Conservation (phyloP, 768 basidiomycete species). For the Clathrus columnatus region DNA sequence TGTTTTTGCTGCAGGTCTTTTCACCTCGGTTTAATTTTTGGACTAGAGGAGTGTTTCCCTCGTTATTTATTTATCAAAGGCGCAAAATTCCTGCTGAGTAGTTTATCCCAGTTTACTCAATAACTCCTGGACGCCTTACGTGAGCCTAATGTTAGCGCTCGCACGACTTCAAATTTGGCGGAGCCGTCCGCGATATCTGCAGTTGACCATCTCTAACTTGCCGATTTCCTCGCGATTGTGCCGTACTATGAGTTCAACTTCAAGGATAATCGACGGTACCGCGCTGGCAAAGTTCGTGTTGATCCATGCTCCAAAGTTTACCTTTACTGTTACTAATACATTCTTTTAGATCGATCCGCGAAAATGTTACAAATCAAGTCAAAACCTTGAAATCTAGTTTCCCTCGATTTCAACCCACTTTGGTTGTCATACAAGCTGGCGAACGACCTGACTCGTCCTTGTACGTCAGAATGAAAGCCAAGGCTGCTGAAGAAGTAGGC, state of each 20-base stretch:
- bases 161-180: not conserved
- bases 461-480: conserved; percentile 97
- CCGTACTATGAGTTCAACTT: conserved; percentile 21
- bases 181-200: not conserved
- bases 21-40: too few species aligned
- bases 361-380: conserved; percentile 65
- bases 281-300: conserved; percentile 68
- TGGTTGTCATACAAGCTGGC: conserved; percentile 92
- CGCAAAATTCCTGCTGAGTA: too few species aligned
- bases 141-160: not conserved
- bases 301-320: conserved; percentile 1
- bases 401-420: conserved; percentile 85
- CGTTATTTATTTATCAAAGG: too few species aligned
- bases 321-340: conserved; percentile 9
- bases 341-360: conserved; percentile 62
- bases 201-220: not conserved
- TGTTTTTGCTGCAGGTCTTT: too few species aligned
- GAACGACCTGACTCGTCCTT: conserved; percentile 81
- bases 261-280: conserved; percentile 70
- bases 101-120: too few species aligned
- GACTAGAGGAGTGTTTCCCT: too few species aligned
- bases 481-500: conserved; percentile 91
- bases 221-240: not conserved
- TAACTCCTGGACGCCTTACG: not conserved
- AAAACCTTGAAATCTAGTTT: conserved; percentile 49